Evolutionary conservation across 2,329 filamentous ascomycete genomes (phyloP).

Genomic region (Aspergillus neoniger): DNA sequence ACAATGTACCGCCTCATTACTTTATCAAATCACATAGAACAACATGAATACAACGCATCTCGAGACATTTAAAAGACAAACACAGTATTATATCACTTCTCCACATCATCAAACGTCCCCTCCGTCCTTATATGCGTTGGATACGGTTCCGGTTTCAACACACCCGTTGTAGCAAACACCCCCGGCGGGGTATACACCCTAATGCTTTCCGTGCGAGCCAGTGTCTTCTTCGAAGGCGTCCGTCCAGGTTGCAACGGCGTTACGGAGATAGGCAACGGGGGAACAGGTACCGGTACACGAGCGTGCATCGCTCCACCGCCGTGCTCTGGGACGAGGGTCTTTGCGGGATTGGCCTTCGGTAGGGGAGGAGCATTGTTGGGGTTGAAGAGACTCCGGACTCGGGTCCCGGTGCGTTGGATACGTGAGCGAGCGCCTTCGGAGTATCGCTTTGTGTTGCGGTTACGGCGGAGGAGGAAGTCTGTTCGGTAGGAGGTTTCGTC

Average conservation of each 20-base stretch:
- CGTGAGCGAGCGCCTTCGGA: conserved; percentile 33
- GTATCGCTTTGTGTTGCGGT: conserved; percentile 21
- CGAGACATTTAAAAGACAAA: background rate
- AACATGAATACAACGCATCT: too few relatives aligned
- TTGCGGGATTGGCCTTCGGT: background rate
- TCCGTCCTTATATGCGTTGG: conserved; percentile 35
- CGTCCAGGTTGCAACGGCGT: conserved; percentile 9
- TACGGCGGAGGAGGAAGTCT: conserved; percentile 44
- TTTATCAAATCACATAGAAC: too few relatives aligned
- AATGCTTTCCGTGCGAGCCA: conserved; percentile 47
- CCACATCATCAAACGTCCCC: conserved; percentile 7
- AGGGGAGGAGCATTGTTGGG: conserved; percentile 16
- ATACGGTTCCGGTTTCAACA: conserved; percentile 31
- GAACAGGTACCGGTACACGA: background rate
- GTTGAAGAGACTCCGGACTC: conserved; percentile 41
- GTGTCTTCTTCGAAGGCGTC: conserved; percentile 28
- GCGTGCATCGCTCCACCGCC: background rate
- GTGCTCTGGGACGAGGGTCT: background rate
- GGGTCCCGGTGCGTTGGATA: conserved; percentile 37
- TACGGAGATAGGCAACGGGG: conserved; percentile 22
- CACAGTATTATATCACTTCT: background rate
- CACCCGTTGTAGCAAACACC: conserved; percentile 29
- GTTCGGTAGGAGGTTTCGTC: conserved; percentile 46
- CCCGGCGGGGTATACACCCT: conserved; percentile 49
- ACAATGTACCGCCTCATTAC: background rate